Base-by-base conservation (phyloP, 495 filamentous ascomycete species). In the Evernia prunastri region DNA sequence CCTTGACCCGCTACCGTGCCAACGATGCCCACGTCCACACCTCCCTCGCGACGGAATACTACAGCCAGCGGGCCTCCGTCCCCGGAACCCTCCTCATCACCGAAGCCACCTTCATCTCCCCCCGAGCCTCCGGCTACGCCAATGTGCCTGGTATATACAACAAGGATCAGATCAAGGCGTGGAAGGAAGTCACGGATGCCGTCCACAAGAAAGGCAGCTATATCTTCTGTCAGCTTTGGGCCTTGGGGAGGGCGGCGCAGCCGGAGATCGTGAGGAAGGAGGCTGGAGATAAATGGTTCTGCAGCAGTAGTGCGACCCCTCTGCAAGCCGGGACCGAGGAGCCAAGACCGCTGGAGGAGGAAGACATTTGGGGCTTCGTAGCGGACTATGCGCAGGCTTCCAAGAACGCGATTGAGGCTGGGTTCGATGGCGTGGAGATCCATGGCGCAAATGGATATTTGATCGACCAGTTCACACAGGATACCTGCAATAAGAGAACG, bases 401-500 rank as follows among this genome's bases (percentile, higher is more conserved):
- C 2, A 74, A 77, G 65, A 86, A 84, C 61, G 86, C 87, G 6
- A 75, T 90, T 15, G 77, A 74, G 12, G 89, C 88, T 6, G 89
- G 88, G 15, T 92, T 91, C 62, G 89, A 91, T 68, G 88, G 86
- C 33, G 87, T 92, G 6, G 89, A 92, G 75, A 76, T 91, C 60
- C 88, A 90, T 70, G 84, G 76, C 42, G 86, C 87, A 6, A 91
- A 92, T 67, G 89, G 88, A 12, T 91, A 90, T 69, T 73, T 92
- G 57, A 75, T 90, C 58, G 87, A 92, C 69, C 89, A 92, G 73
- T 92, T 92, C 72, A 76, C 74, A 2, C 87, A 89, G 68, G 83
- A 86, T 66, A 75, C 68, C 20, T 75, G 67, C 64, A 92, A 92
- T 74, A 69, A 78, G 69, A 81, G 89, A 3, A 84, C 79, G 5